A percentile compares a stretch with the other conserved stretches of the same genome.
Conservation (phyloP, 1,284 basidiomycete species). For the Malassezia sp. region DNA sequence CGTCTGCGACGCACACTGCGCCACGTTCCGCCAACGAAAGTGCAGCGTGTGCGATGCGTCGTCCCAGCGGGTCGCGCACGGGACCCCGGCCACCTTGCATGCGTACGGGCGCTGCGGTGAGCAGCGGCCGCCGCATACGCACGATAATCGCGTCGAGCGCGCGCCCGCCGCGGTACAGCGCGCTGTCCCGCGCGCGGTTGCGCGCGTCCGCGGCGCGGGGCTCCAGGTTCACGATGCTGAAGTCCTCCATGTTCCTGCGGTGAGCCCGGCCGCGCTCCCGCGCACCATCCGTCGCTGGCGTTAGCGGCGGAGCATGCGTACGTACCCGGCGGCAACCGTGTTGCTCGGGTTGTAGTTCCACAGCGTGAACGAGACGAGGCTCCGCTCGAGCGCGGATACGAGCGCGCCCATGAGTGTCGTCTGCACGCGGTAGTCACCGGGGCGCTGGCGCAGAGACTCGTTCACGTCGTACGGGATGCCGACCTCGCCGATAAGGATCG, state of each 20-base stretch:
- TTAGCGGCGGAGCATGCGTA: no score
- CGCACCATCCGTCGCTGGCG: no score
- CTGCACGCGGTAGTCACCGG: slow-evolving; percentile 57
- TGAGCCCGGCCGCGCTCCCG: no score
- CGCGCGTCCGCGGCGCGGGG: slow-evolving; percentile 7
- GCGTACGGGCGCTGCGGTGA: slow-evolving; percentile 46
- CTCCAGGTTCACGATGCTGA: slow-evolving; percentile 65
- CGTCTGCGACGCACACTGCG: background rate
- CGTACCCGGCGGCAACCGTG: slow-evolving; percentile 65
- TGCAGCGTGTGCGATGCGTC: slow-evolving; percentile 23
- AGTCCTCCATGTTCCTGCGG: slow-evolving; percentile 79
- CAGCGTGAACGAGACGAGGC: slow-evolving; percentile 49
- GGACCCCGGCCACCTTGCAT: slow-evolving; percentile 43
- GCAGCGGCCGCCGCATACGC: no score
- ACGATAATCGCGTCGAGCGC: slow-evolving; percentile 61
- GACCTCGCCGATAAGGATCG: slow-evolving; percentile 38
- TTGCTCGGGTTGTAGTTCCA: slow-evolving; percentile 94
- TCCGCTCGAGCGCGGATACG: slow-evolving; percentile 39
- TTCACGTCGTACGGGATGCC: slow-evolving; percentile 45
- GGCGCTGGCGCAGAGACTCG: slow-evolving; percentile 17
- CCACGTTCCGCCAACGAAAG: slow-evolving; percentile 34
- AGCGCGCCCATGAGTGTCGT: slow-evolving; percentile 45
- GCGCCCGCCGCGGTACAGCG: slow-evolving; percentile 66
- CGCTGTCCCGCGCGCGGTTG: slow-evolving; percentile 49
- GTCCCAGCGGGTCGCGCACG: slow-evolving; percentile 29